Base-by-base conservation (phyloP, 2,329 filamentous ascomycete species). In the Rhytidhysteron rufulum region DNA sequence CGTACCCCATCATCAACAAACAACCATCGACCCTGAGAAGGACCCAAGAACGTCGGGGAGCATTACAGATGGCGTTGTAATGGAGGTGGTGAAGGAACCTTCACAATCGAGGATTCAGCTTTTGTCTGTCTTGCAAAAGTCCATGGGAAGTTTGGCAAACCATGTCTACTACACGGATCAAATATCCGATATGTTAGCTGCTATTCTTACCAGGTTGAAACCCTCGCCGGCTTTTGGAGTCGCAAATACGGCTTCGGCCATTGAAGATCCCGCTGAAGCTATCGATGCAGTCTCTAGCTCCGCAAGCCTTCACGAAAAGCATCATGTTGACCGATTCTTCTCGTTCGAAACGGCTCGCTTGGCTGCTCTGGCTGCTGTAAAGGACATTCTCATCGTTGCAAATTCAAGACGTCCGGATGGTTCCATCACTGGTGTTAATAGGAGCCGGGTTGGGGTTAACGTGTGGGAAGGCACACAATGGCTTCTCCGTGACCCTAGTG, bases 151-250 rank as follows among this genome's bases (percentile, higher is more conserved):
- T 60, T 72, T 98, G 20, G 89, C 90, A 2, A 95, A 88, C 1
- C 93, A 98, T 58, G 83, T 96, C 22, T 98, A 98, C 70, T 98
- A 98, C 62, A 87, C 87, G 2, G 91, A 97, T 54, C 93, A 98
- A 65, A 88, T 97, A 40, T 83, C 86, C 2, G 93, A 98, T 65
- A 96, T 97, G 88, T 82, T 96, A 37, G 78, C 82, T 16, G 82
- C 88, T 1, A 83, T 97, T 32, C 70, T 97, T 13, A 70, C 79
- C 21, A 83, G 88, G 16, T 74, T 97, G 21, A 93, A 86, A 63
- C 87, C 89, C 3, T 69, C 72, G 9, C 58, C 63, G 15, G 51
- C 55, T 29, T 69, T 74, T 3, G 68, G 70, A 13, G 61, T 71
- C 11, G 57, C 72, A 4, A 65, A 63, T 31, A 57, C 65, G 11